A percentile compares a stretch with the other conserved stretches of the same genome.
Evolutionary conservation across 2,329 filamentous ascomycete genomes (phyloP).

Genomic region (Neofusicoccum umdonicola): DNA sequence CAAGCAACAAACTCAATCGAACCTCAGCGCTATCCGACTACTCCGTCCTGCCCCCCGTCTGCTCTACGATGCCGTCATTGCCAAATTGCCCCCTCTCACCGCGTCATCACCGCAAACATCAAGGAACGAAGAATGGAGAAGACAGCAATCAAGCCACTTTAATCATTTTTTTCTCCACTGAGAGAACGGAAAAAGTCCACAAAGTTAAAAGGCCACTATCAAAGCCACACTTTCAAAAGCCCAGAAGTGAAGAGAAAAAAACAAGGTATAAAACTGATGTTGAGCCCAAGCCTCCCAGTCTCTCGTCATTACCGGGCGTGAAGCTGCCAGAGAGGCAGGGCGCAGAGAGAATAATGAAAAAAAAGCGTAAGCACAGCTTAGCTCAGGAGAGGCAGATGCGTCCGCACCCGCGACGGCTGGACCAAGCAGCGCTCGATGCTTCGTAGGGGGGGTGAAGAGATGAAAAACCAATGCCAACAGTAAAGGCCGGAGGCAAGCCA

Average conservation of each 20-base stretch:
- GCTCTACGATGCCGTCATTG: background rate
- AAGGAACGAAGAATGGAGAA: background rate
- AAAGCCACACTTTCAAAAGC: slow-evolving; percentile 1
- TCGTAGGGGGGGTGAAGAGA: background rate
- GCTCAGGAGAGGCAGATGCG: slow-evolving; percentile 2
- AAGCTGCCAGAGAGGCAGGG: background rate
- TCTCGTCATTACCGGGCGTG: background rate
- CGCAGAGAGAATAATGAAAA: background rate
- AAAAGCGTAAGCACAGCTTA: slow-evolving; percentile 9
- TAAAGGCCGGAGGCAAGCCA: background rate
- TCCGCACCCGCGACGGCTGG: background rate
- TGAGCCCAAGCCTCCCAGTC: background rate
- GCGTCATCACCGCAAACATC: background rate
- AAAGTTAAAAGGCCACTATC: slow-evolving; percentile 12
- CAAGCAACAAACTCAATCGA: background rate
- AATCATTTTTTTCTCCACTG: background rate
- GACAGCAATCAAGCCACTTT: background rate
- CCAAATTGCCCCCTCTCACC: background rate
- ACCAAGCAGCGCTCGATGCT: slow-evolving; percentile 5
- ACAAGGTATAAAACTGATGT: slow-evolving; percentile 10
- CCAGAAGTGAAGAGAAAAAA: background rate
- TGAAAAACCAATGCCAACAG: slow-evolving; percentile 1
- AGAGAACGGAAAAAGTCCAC: background rate
- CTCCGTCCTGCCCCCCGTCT: too few species aligned
- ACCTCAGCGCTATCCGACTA: background rate